Conservation (phyloP, 768 basidiomycete genomes). For the Agaricus subrufescens region DNA sequence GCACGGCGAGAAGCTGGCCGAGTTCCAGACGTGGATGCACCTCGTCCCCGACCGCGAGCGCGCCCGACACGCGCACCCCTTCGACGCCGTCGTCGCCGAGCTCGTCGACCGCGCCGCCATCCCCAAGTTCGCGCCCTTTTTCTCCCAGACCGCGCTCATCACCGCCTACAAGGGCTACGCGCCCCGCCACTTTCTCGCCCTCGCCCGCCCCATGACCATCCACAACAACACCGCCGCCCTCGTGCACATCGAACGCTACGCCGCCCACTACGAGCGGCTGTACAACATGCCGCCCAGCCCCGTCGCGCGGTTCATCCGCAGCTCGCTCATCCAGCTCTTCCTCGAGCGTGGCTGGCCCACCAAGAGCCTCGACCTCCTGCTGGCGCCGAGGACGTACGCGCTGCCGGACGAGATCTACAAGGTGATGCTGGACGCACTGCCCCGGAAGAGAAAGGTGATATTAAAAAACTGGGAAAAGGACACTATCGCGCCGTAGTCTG, state of each 20-base stretch:
- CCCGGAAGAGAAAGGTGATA: background rate
- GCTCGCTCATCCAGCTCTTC: slow-evolving; percentile 1
- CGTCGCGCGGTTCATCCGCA: background rate
- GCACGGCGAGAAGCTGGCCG: background rate
- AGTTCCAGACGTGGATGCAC: slow-evolving; percentile 1
- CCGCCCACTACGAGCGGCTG: background rate
- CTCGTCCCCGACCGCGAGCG: background rate
- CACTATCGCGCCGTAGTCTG: slow-evolving; percentile 58
- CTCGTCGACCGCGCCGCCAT: background rate
- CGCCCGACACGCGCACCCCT: background rate
- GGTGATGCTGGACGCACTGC: background rate
- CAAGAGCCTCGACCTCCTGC: background rate
- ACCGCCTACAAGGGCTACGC: slow-evolving; percentile 1
- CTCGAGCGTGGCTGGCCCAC: background rate
- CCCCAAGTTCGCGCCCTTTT: background rate
- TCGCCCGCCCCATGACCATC: slow-evolving; percentile 1
- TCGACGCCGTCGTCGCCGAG: background rate
- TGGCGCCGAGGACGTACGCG: background rate
- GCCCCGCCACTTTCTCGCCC: background rate
- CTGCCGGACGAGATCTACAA: background rate
- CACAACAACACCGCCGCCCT: background rate
- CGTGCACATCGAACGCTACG: background rate
- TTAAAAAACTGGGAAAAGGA: slow-evolving; percentile 1
- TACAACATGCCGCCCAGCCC: background rate
- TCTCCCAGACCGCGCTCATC: background rate